Conservation (phyloP, 1,139 yeast species). For the Hyphopichia wangnamkhiaoensis region DNA sequence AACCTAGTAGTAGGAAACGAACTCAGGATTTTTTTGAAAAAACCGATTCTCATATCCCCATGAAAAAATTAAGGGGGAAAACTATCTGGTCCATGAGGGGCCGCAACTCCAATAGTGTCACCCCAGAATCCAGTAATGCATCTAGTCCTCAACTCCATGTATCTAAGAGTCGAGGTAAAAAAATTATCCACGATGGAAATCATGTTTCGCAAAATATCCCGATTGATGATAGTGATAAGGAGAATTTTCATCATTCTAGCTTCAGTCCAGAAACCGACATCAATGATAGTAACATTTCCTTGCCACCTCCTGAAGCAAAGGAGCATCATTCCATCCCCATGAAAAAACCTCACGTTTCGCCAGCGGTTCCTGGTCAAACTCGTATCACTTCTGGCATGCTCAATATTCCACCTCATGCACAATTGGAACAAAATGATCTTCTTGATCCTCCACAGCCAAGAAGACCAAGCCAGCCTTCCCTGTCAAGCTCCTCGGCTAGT, state of each 20-base stretch:
- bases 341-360: conserved; percentile 16
- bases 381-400: conserved; percentile 74
- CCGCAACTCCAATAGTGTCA: background rate
- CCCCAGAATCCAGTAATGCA: background rate
- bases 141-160: background rate
- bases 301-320: conserved; percentile 37
- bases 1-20: conserved; percentile 22
- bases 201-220: too few relatives aligned
- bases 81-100: conserved; percentile 10
- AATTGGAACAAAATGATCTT: conserved; percentile 21
- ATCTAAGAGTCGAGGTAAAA: background rate
- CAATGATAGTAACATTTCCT: conserved; percentile 25
- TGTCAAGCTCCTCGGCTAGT: background rate
- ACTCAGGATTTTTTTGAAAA: conserved; percentile 30
- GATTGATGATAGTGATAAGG: background rate
- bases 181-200: background rate
- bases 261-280: conserved; percentile 4
- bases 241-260: background rate
- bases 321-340: conserved; percentile 27
- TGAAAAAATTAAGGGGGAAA: conserved; percentile 15
- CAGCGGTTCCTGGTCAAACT: conserved; percentile 28
- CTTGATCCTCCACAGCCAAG: background rate
- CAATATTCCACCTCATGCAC: conserved; percentile 29
- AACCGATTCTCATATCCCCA: conserved; percentile 27
- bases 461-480: background rate